These are phyloP conservation scores for Chrysanthemum makinoi DNA, from an alignment of 129 eudicot genomes.

Conservation along the genomic window DNA sequence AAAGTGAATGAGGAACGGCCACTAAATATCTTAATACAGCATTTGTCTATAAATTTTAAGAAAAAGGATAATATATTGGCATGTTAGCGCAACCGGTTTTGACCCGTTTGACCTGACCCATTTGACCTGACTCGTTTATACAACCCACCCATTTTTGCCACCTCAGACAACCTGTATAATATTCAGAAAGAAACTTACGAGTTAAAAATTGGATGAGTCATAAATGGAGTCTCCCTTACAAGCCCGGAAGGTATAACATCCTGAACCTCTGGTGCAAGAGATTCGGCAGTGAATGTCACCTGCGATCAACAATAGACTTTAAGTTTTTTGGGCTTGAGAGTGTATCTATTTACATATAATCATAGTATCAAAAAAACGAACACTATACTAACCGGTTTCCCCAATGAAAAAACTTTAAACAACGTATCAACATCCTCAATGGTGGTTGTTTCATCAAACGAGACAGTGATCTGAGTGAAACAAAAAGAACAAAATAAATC, in stretches of 20 bases:
- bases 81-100: too few species aligned
- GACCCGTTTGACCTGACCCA: too few species aligned
- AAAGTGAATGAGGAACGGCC: background rate
- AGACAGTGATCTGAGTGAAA: slow-evolving; percentile 66
- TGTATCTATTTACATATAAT: background rate
- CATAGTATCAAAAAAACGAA: background rate
- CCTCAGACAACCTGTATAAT: background rate
- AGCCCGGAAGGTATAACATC: slow-evolving; percentile 74
- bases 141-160: background rate
- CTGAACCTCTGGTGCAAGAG: slow-evolving; percentile 79
- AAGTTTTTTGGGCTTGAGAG: background rate
- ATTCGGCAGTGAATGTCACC: slow-evolving; percentile 83
- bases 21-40: background rate
- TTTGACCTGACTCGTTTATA: too few species aligned
- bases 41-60: too few species aligned
- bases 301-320: slow-evolving; percentile 24
- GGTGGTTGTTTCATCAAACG: slow-evolving; percentile 94
- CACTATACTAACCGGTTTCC: slow-evolving; percentile 59
- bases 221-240: slow-evolving; percentile 69
- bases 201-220: slow-evolving; percentile 86
- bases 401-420: slow-evolving; percentile 69
- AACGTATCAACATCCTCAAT: slow-evolving; percentile 89
- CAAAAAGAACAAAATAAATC: background rate
- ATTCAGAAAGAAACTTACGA: slow-evolving; percentile 48
- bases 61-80: too few species aligned